phyloP scores from a whole-genome alignment of 306 rosid species.

The Herpetospermum pedunculosum region DNA sequence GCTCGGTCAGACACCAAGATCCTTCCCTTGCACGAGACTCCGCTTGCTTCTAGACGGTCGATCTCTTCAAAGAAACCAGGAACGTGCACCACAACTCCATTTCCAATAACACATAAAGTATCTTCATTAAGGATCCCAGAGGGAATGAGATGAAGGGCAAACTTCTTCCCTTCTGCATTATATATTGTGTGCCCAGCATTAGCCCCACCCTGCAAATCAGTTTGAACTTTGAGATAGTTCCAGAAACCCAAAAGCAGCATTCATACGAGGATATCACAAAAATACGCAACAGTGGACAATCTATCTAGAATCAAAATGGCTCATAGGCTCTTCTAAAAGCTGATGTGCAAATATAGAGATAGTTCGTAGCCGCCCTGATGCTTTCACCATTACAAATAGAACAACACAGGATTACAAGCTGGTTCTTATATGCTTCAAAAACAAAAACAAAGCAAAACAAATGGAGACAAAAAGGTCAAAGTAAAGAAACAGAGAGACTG shows the following conservation, averaged over 20 bases:
- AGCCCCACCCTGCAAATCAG: conserved; percentile 67
- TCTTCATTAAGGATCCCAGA: conserved; percentile 90
- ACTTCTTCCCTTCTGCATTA: conserved; percentile 89
- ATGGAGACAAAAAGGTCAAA: not conserved
- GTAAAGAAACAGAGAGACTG: not conserved
- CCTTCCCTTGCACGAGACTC: conserved; percentile 84
- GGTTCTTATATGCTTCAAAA: not conserved
- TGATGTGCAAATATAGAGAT: not conserved
- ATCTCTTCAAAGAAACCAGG: conserved; percentile 81
- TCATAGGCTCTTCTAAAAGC: not conserved
- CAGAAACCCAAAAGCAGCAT: not conserved
- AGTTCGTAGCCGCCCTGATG: not conserved
- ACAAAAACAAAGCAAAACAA: not conserved
- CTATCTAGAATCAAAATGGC: not conserved
- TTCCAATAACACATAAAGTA: conserved; percentile 82
- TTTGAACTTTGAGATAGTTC: not conserved
- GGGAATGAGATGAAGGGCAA: conserved; percentile 93
- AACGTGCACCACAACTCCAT: conserved; percentile 90
- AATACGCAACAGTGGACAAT: not conserved
- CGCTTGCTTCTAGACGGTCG: conserved; percentile 64
- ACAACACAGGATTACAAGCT: not conserved
- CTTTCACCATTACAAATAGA: not conserved
- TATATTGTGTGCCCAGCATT: conserved; percentile 97
- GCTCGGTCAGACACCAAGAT: conserved; percentile 91
- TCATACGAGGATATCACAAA: not conserved